Evolutionary conservation across 495 filamentous ascomycete genomes (phyloP).

Genomic region (Penicillium canariense): DNA sequence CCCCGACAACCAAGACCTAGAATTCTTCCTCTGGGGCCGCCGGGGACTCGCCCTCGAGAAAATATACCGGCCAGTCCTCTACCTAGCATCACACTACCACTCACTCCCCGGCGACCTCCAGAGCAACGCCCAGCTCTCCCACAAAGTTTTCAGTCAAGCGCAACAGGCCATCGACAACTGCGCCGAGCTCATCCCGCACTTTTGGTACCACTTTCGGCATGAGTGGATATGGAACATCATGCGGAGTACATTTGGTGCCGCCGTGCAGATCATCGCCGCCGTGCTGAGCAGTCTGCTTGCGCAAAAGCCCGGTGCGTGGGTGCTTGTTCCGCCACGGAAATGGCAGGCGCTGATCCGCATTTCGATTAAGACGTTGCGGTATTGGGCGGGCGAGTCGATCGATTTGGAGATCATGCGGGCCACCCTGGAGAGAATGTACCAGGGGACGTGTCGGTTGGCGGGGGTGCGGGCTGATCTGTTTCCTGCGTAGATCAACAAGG

Average conservation of each 20-base stretch:
- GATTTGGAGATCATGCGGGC: constrained; percentile 27
- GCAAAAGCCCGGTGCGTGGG: constrained; percentile 9
- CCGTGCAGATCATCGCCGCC: constrained; percentile 22
- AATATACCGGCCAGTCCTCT: constrained; percentile 28
- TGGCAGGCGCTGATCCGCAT: constrained; percentile 23
- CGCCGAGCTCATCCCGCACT: constrained; percentile 20
- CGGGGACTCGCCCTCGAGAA: constrained; percentile 18
- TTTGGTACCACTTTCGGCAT: constrained; percentile 28
- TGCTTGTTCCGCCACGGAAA: constrained; percentile 13
- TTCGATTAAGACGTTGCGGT: constrained; percentile 20
- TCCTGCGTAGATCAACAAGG: background rate
- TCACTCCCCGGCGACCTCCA: constrained; percentile 18
- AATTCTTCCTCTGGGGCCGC: constrained; percentile 21
- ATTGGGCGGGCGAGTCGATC: constrained; percentile 21
- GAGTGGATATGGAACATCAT: constrained; percentile 28
- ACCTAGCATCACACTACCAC: constrained; percentile 24
- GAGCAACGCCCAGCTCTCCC: constrained; percentile 10
- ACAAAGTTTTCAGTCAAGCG: constrained; percentile 13
- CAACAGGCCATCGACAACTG: constrained; percentile 26
- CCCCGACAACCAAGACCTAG: constrained; percentile 17
- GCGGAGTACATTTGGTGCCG: constrained; percentile 17
- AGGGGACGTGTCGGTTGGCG: constrained; percentile 25
- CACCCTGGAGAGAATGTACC: constrained; percentile 27
- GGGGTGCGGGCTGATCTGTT: constrained; percentile 12
- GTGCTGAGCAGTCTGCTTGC: constrained; percentile 16